Percentiles rank a stretch among this genome's conserved stretches.
Conservation (phyloP, 495 filamentous ascomycete genomes). For the Penicillium pulvis region DNA sequence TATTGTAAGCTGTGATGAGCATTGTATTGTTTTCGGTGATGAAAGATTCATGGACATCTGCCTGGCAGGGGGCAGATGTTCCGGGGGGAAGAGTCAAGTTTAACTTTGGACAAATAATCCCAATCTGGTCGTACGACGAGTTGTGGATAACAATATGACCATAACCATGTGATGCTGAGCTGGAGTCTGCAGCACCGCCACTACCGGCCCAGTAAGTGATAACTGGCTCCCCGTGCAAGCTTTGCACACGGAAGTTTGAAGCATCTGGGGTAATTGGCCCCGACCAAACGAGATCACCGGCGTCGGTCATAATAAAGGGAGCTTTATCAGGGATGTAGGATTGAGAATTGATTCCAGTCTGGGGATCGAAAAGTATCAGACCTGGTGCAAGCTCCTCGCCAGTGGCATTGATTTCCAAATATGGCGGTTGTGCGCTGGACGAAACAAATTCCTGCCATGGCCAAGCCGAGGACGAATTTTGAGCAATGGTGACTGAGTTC, state of each 20-base stretch:
- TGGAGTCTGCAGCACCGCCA: background rate
- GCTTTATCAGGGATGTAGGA: no score
- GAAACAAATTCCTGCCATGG: background rate
- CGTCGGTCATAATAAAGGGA: no score
- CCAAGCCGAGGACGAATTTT: background rate
- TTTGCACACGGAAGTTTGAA: background rate
- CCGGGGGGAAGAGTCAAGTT: background rate
- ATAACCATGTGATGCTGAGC: background rate
- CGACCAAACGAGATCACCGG: background rate
- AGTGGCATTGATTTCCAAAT: no score
- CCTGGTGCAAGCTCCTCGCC: no score
- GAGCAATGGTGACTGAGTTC: background rate
- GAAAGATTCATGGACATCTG: background rate
- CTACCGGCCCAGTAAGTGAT: constrained; percentile 1
- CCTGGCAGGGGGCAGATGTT: background rate
- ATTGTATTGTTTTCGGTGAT: background rate
- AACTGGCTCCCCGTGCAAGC: background rate
- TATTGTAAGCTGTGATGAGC: background rate
- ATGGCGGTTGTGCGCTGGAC: no score
- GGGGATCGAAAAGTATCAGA: no score
- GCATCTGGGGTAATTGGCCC: background rate
- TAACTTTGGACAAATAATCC: background rate
- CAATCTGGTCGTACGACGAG: background rate
- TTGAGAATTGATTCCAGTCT: no score
- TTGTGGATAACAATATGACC: background rate